Base-by-base conservation (phyloP, 2,329 filamentous ascomycete species). In the Ophiosphaerella narmari region DNA sequence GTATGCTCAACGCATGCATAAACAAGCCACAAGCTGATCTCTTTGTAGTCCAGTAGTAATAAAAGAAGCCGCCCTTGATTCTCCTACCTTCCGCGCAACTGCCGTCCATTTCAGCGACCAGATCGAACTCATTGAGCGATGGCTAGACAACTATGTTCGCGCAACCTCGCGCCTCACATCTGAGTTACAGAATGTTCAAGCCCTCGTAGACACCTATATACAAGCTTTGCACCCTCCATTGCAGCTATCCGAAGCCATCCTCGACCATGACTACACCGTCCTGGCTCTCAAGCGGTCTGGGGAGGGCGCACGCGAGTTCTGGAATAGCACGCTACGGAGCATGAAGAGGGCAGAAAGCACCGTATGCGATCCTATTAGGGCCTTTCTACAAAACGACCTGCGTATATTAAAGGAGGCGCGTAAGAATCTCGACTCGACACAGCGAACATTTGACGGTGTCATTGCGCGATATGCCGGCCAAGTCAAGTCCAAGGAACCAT, bases 41-140 rank as follows among this genome's bases (percentile, higher is more conserved):
- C n/a, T 26, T 21, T 34, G 34, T 59, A 86, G 84, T 49, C 91
- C 94, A 38, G 92, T 97, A 32, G 86, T 87, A 54, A 82, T 97
- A 63, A 94, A 93, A 77, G 94, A 99, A 82, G 94, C 94, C 43
- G 89, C 91, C 16, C 88, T 97, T 77, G 94, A 99, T 76, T 97
- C 92, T 34, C 94, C 94, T 23, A 95, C 92, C 32, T 97, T 97
- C 74, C 90, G 94, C 59, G 90, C 92, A 39, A 90, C 90, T 18
- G 85, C 90, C 36, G 78, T 88, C 39, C 91, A 97, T 76, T 96
- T 96, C 70, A 83, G 86, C 56, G 94, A 97, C 59, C 93, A 99
- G 77, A 85, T 96, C 65, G 94, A 97, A 59, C 82, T 86, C 48
- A 83, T 97, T 52, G 94, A 97, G 75, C 86, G 85, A 81, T 99